Conservation (phyloP, 306 rosid species). For the Datisca glomerata region DNA sequence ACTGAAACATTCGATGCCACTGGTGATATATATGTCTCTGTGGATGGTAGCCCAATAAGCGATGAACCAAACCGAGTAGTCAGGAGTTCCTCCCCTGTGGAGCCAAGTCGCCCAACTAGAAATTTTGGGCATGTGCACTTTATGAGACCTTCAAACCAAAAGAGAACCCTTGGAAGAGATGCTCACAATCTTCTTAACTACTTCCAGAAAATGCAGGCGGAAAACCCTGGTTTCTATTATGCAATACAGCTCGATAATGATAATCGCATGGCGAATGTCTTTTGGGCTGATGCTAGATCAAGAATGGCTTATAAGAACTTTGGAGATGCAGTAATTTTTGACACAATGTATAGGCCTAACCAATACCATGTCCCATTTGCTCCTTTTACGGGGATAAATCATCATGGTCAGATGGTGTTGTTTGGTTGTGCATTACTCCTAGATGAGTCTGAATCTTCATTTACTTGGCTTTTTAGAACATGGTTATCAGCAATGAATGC, state of each 20-base stretch:
- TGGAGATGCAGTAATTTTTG: constrained; percentile 71
- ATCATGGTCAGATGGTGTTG: constrained; percentile 66
- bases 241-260: constrained; percentile 78
- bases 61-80: constrained; percentile 22
- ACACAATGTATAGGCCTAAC: constrained; percentile 74
- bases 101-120: constrained; percentile 27
- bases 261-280: constrained; percentile 63
- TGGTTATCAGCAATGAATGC: constrained; percentile 74
- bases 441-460: constrained; percentile 67
- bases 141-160: constrained; percentile 29
- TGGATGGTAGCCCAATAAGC: constrained; percentile 32
- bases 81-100: constrained; percentile 46
- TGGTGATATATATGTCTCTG: constrained; percentile 27
- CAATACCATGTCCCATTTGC: constrained; percentile 71
- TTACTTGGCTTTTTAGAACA: constrained; percentile 78
- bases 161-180: constrained; percentile 64
- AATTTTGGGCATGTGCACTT: constrained; percentile 23
- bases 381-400: constrained; percentile 73
- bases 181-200: constrained; percentile 71
- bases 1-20: constrained; percentile 26
- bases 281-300: constrained; percentile 76
- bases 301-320: constrained; percentile 60
- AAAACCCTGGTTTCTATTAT: constrained; percentile 63
- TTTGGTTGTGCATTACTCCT: constrained; percentile 72
- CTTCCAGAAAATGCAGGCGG: constrained; percentile 69